phyloP scores from a whole-genome alignment of 2,329 filamentous ascomycete species.

The Penicillium sp. region DNA sequence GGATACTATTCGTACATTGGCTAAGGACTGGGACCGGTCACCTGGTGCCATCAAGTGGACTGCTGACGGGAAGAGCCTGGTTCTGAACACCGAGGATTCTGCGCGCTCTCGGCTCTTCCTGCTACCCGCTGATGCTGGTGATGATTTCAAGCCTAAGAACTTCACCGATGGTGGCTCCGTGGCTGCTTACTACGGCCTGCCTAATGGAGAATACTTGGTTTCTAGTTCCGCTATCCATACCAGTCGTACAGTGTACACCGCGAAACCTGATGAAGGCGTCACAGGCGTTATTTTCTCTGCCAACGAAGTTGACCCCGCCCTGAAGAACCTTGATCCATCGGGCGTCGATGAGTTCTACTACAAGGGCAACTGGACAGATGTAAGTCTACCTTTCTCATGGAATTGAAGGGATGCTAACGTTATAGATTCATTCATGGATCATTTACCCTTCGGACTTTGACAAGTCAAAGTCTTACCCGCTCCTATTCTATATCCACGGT shows the following conservation, averaged over 20 bases:
- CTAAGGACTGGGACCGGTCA: conserved; percentile 51
- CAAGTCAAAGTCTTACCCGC: conserved; percentile 68
- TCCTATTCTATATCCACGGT: conserved; percentile 78
- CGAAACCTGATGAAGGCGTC: conserved; percentile 25
- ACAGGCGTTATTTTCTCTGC: conserved; percentile 33
- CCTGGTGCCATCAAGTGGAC: conserved; percentile 52
- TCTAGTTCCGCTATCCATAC: conserved; percentile 36
- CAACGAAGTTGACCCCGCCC: conserved; percentile 39
- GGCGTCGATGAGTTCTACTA: conserved; percentile 39
- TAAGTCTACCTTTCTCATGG: conserved; percentile 10
- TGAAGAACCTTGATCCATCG: conserved; percentile 33
- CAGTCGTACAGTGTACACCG: conserved; percentile 34
- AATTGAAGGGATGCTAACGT: conserved; percentile 5
- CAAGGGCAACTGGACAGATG: conserved; percentile 35
- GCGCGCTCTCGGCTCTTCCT: conserved; percentile 51
- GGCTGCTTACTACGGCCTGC: conserved; percentile 28
- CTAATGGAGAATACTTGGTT: conserved; percentile 31
- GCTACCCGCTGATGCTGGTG: conserved; percentile 31
- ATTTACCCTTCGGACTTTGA: conserved; percentile 58
- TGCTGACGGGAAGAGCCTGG: conserved; percentile 58
- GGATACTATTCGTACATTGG: conserved; percentile 37
- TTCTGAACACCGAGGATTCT: conserved; percentile 69
- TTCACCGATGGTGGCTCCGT: conserved; percentile 36
- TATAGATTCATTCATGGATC: conserved; percentile 39
- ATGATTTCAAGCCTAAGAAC: conserved; percentile 33